Percentiles rank a stretch among this genome's conserved stretches.
Conservation (phyloP, 2,329 filamentous ascomycete species). For the Colletotrichum echinochloae region DNA sequence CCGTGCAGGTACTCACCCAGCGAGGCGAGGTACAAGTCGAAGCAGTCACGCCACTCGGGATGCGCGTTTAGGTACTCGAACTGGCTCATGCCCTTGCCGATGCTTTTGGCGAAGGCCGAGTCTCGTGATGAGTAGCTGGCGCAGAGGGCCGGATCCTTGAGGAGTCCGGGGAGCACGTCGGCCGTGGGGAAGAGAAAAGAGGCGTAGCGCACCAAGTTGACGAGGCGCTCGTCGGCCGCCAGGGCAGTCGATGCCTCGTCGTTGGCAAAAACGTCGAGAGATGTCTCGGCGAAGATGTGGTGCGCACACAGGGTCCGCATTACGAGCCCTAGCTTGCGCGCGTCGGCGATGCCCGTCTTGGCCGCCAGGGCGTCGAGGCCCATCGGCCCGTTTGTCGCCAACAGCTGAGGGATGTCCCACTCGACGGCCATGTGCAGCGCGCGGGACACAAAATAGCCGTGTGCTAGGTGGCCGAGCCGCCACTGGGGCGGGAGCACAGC, state of each 20-base stretch:
- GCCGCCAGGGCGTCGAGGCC: constrained; percentile 16
- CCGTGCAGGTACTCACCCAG: constrained; percentile 28
- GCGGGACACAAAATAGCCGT: constrained; percentile 27
- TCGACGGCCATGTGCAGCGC: constrained; percentile 36
- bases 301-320: constrained; percentile 36
- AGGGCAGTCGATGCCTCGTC: constrained; percentile 32
- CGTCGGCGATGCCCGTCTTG: constrained; percentile 27
- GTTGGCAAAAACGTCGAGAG: constrained; percentile 26
- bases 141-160: constrained; percentile 24
- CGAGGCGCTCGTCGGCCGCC: constrained; percentile 20
- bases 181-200: constrained; percentile 33
- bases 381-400: constrained; percentile 23
- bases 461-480: constrained; percentile 29
- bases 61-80: constrained; percentile 34
- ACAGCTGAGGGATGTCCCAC: constrained; percentile 27
- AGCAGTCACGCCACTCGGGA: constrained; percentile 31
- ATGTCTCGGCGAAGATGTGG: constrained; percentile 32
- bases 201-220: constrained; percentile 29
- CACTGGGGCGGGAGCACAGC: constrained; percentile 31
- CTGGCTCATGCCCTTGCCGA: constrained; percentile 34
- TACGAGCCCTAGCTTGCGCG: constrained; percentile 31
- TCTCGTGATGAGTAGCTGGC: constrained; percentile 27
- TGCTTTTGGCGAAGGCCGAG: constrained; percentile 28
- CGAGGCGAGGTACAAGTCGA: constrained; percentile 26
- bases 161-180: constrained; percentile 21